Evolutionary conservation across 2,329 filamentous ascomycete species (phyloP), one percentile per base, ranked within the genome.

Genomic region (Cladosporium sp.): DNA sequence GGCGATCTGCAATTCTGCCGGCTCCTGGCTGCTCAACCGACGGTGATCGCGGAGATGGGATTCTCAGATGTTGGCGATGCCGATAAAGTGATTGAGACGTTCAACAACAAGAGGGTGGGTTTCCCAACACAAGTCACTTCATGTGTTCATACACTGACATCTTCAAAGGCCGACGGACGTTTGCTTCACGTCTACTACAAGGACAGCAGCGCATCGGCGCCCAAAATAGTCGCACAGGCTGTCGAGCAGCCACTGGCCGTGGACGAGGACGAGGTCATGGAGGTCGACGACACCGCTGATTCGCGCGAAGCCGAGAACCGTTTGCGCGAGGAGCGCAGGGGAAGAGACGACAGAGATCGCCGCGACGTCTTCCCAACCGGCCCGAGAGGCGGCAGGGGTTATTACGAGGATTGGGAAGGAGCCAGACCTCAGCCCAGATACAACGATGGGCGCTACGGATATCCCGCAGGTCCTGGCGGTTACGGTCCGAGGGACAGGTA

Each of bases 21-120:
- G 34, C 72, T 93, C 37, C 70, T 89, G 53, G 83, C 85, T 65
- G 77, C 83, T 3, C 72, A 74, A 28, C 88, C 89, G 0, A 84
- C 85, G 3, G 82, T 93, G 48, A 84, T 90, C 63, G 86, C 85
- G 18, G 88, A 93, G 71, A 82, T 93, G 65, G 77, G 84, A 4
- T 90, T 92, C 64, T 78, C 83, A 57, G 84, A 82, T 54, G 83
- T 80, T 61, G 82, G 86, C 57, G 86, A 85, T 37, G 88, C 86
- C 3, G 84, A 92, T 61, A 80, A 78, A 37, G 85, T 90, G 14
- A 85, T 92, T 62, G 76, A 80, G 54, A 87, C 79, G 3, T 92
- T 92, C 69, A 85, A 93, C 70, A 83, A 86, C 66, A 84, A 89
- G 73, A 89, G 82, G 65, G 87, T 88, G 67, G 60, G 82, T 70